Evolutionary conservation across 202 grass and related monocot species (phyloP).

Genomic region (Schoenoplectus triqueter): DNA sequence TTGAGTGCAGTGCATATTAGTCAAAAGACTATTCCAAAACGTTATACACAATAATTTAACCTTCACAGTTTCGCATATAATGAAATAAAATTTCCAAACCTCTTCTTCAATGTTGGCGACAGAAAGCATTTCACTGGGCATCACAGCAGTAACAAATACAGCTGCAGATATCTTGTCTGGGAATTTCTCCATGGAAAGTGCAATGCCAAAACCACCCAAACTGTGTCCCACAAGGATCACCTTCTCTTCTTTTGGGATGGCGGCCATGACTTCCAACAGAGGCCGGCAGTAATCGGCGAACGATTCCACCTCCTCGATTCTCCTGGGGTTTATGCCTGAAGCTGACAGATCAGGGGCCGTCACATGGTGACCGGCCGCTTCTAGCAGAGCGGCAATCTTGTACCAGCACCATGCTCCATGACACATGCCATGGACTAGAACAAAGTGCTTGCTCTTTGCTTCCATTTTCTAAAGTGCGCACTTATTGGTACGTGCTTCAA

Average conservation of each 20-base stretch:
- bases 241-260: constrained; percentile 49
- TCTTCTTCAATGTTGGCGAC: constrained; percentile 1
- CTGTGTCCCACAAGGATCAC: constrained; percentile 71
- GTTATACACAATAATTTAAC: too few species aligned
- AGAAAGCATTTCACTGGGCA: constrained; percentile 44
- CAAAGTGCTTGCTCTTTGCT: constrained; percentile 42
- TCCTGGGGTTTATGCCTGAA: constrained; percentile 49
- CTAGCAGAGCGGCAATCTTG: constrained; percentile 59
- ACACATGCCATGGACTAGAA: constrained; percentile 72
- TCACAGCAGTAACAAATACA: constrained; percentile 67
- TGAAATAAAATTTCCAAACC: not conserved
- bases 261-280: constrained; percentile 55
- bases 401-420: constrained; percentile 77
- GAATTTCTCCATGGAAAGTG: constrained; percentile 64
- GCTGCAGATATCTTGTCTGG: constrained; percentile 64
- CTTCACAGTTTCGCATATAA: too few species aligned
- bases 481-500: not conserved
- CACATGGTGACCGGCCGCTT: constrained; percentile 52
- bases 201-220: constrained; percentile 55
- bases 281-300: constrained; percentile 65
- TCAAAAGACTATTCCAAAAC: not conserved
- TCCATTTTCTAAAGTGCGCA: not conserved
- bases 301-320: constrained; percentile 52
- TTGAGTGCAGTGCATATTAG: not conserved
- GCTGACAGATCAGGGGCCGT: constrained; percentile 61